Percentiles rank a stretch among this genome's conserved stretches.
Evolutionary conservation across 371 early-diverging fungal genomes (phyloP).

Genomic region (Dichotomocladium elegans): DNA sequence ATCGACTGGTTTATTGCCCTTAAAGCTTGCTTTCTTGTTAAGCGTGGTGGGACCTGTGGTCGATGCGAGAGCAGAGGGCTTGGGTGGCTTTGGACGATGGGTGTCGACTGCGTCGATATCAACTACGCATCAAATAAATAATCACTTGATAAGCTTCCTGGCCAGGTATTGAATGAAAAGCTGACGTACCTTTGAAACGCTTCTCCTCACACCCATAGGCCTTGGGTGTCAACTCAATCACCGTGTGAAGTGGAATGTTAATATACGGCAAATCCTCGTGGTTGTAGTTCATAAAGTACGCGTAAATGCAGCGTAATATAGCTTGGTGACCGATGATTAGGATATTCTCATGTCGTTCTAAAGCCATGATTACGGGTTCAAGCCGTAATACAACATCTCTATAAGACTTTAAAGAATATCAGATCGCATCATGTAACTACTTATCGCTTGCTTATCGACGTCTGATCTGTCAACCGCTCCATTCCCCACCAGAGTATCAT

Average conservation of each 20-base stretch:
- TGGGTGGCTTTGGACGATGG: slow-evolving; percentile 61
- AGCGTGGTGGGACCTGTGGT: too few species aligned
- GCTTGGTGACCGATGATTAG: slow-evolving; percentile 95
- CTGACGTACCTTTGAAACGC: slow-evolving; percentile 57
- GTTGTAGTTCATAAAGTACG: slow-evolving; percentile 87
- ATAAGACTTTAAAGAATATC: slow-evolving; percentile 55
- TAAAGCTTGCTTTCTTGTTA: neutral
- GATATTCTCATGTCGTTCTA: slow-evolving; percentile 95
- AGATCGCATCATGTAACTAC: neutral
- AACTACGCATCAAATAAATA: slow-evolving; percentile 38
- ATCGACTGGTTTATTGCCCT: neutral
- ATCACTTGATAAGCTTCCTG: neutral
- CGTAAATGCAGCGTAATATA: slow-evolving; percentile 90
- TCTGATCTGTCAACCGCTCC: neutral
- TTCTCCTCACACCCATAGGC: slow-evolving; percentile 95
- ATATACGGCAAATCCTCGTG: slow-evolving; percentile 95
- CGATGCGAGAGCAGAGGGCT: neutral
- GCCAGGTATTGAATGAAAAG: neutral
- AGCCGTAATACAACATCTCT: slow-evolving; percentile 63
- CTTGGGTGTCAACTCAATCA: slow-evolving; percentile 94
- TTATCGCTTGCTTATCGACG: neutral
- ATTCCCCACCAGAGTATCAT: too few species aligned
- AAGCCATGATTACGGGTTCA: slow-evolving; percentile 90
- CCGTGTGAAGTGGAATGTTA: slow-evolving; percentile 95
- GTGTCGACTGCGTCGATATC: slow-evolving; percentile 90